Percentiles rank a stretch among this genome's conserved stretches.
Conservation (phyloP, 2,329 filamentous ascomycete genomes). For the Aspergillus fumigatus region DNA sequence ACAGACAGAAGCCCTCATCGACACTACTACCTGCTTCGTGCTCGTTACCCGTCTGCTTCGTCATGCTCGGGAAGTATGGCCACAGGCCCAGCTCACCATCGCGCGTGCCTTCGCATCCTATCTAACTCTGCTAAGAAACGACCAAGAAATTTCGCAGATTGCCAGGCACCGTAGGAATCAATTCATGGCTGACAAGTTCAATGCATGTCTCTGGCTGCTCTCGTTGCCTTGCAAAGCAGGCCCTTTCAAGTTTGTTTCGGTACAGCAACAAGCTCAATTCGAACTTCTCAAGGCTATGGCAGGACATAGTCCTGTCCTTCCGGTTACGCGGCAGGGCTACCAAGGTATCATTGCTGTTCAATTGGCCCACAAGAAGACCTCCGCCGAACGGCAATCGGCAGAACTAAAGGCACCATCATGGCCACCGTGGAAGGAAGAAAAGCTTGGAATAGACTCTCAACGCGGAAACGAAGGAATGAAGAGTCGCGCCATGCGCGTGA, state of each 20-base stretch:
- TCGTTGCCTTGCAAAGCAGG: constrained; percentile 44
- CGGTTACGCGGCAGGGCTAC: constrained; percentile 56
- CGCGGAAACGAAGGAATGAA: constrained; percentile 53
- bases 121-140: constrained; percentile 19
- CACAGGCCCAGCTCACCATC: constrained; percentile 42
- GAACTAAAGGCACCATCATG: constrained; percentile 56
- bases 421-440: constrained; percentile 63
- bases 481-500: constrained; percentile 53
- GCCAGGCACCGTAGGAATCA: constrained; percentile 14
- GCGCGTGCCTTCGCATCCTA: constrained; percentile 36
- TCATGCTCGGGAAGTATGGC: constrained; percentile 49
- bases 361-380: constrained; percentile 54
- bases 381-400: constrained; percentile 54
- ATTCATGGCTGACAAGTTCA: constrained; percentile 43
- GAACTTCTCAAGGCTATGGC: constrained; percentile 55
- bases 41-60: constrained; percentile 46
- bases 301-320: constrained; percentile 48
- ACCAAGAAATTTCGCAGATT: constrained; percentile 1
- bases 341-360: constrained; percentile 53
- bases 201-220: constrained; percentile 46
- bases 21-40: constrained; percentile 31
- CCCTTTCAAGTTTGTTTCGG: constrained; percentile 46
- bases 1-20: constrained; percentile 14
- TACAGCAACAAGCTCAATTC: constrained; percentile 57
- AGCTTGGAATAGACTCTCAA: constrained; percentile 56